Evolutionary conservation across 768 basidiomycete genomes (phyloP).

Genomic region (Sporobolomyces pararoseus): DNA sequence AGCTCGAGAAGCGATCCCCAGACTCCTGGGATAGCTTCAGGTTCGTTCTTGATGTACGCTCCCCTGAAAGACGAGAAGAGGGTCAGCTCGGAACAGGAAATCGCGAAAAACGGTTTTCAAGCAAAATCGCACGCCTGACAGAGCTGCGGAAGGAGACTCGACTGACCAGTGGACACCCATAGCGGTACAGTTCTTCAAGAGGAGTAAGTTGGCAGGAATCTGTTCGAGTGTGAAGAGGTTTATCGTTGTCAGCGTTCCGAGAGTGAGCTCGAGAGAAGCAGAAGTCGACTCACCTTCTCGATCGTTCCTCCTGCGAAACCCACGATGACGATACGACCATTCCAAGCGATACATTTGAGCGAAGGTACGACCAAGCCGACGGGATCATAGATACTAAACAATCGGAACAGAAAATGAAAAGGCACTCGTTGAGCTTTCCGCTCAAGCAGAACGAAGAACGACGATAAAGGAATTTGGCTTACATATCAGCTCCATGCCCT

Average conservation of each 20-base stretch:
- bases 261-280: too few relatives aligned
- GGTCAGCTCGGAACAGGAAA: neutral
- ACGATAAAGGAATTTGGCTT: neutral
- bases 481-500: conserved; percentile 69
- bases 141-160: too few relatives aligned
- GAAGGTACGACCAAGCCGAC: conserved; percentile 73
- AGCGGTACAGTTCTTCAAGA: conserved; percentile 79
- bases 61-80: conserved; percentile 11
- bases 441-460: too few relatives aligned
- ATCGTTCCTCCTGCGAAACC: conserved; percentile 83
- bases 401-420: neutral
- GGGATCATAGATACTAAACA: conserved; percentile 65
- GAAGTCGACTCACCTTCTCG: conserved; percentile 62
- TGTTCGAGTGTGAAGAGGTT: conserved; percentile 46
- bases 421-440: too few relatives aligned
- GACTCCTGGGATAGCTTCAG: conserved; percentile 60
- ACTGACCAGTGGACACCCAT: conserved; percentile 69
- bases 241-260: too few relatives aligned
- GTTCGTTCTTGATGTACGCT: conserved; percentile 57
- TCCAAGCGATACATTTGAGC: conserved; percentile 90
- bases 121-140: too few relatives aligned
- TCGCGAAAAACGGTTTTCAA: too few relatives aligned
- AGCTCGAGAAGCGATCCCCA: conserved; percentile 71
- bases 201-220: conserved; percentile 71
- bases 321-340: conserved; percentile 85